phyloP scores from a whole-genome alignment of 768 basidiomycete genomes.

The Wakefieldia striispora region DNA sequence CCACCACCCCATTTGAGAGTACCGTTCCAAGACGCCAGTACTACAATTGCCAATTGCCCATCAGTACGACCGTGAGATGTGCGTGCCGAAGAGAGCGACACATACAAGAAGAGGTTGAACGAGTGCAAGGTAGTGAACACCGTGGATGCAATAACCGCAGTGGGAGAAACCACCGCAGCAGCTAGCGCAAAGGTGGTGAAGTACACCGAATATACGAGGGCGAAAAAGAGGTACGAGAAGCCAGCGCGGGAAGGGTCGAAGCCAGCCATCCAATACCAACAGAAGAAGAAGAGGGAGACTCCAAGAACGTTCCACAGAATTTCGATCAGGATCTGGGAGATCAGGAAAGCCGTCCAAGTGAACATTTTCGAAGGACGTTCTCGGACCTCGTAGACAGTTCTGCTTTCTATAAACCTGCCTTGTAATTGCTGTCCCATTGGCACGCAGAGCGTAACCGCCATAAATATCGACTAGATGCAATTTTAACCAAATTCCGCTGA shows the following conservation, averaged over 20 bases:
- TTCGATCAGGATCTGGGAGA: constrained; percentile 49
- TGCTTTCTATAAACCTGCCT: constrained; percentile 52
- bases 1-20: constrained; percentile 34
- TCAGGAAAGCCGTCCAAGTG: constrained; percentile 55
- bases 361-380: constrained; percentile 66
- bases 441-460: too few relatives aligned
- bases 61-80: too few relatives aligned
- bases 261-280: constrained; percentile 51
- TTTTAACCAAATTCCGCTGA: too few relatives aligned
- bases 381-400: constrained; percentile 59
- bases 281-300: constrained; percentile 42
- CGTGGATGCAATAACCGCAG: constrained; percentile 37
- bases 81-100: neutral
- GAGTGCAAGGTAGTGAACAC: constrained; percentile 38
- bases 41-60: constrained; percentile 25
- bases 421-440: constrained; percentile 60
- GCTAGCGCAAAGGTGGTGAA: constrained; percentile 42
- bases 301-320: constrained; percentile 43
- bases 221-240: constrained; percentile 39
- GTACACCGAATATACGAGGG: constrained; percentile 42
- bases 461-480: too few relatives aligned
- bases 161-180: constrained; percentile 41
- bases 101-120: constrained; percentile 44
- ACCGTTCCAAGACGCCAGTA: constrained; percentile 49
- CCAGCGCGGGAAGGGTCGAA: constrained; percentile 37